Conservation (phyloP, 306 rosid species). For the Lotus japonicus region DNA sequence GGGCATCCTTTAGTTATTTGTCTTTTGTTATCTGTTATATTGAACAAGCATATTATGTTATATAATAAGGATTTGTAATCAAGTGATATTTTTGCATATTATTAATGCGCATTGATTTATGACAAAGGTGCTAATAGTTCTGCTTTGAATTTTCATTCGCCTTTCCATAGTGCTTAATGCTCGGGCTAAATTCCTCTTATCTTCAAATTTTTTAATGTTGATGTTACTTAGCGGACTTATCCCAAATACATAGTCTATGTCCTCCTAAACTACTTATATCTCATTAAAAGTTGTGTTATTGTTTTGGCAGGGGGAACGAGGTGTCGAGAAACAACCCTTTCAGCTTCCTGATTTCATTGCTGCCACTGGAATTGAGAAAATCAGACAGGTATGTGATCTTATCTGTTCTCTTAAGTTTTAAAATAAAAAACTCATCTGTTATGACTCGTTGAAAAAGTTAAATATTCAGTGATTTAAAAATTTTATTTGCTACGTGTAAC, state of each 20-base stretch:
- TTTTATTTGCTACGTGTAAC: background rate
- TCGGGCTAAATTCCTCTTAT: conserved; percentile 47
- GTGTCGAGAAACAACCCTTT: conserved; percentile 98
- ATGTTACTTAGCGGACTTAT: conserved; percentile 20
- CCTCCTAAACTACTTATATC: conserved; percentile 23
- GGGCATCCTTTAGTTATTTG: conserved; percentile 61
- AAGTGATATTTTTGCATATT: conserved; percentile 18
- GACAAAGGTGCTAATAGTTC: no score
- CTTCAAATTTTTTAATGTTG: conserved; percentile 21
- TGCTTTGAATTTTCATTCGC: no score
- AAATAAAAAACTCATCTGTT: background rate
- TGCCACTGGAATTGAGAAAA: no score
- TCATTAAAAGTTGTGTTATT: conserved; percentile 36
- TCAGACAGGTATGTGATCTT: conserved; percentile 75
- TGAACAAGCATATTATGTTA: conserved; percentile 36
- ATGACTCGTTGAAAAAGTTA: background rate
- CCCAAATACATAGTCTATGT: conserved; percentile 5
- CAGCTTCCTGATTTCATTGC: no score
- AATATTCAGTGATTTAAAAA: background rate
- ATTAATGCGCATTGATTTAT: no score
- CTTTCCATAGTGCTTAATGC: no score
- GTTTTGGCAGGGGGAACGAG: conserved; percentile 88
- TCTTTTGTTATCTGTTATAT: conserved; percentile 43
- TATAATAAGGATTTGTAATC: no score
- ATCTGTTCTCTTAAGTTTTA: background rate